Base-by-base conservation (phyloP, 257 asterid genomes). In the Scutellaria minor region DNA sequence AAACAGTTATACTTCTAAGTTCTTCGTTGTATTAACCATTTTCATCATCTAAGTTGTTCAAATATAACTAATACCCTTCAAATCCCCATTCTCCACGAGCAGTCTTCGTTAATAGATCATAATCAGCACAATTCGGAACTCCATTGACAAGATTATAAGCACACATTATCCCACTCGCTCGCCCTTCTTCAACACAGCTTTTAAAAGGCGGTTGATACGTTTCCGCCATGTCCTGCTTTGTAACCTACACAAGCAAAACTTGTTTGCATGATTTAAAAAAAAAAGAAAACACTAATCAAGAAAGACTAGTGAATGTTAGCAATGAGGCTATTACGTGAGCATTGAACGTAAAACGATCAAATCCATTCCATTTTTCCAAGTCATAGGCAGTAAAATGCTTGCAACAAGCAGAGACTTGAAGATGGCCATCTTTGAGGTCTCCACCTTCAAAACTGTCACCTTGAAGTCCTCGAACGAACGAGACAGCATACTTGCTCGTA, bases 351-450 rank as follows among this genome's bases (percentile, higher is more conserved):
- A 77, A 89, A 0, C 97, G 88, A 47, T 75, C 67, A 27, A 74
- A 5, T 44, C 86, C 89, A 37, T 87, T 75, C 96, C 97, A 89
- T 0, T 81, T 78, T 44, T 91, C 97, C 75, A 91, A 60, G 62
- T 91, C 97, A 75, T 91, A 85, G 52, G 96, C 94, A 37, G 94
- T 83, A 72, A 89, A 81, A 69, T 91, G 97, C 76, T 91, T 89
- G 70, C 96, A 89, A 7, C 92, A 89, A 2, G 97, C 93, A 0
- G 97, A 91, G 35, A 88, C 96, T 77, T 78, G 88, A 71, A 91
- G 90, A 15, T 72, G 80, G 22, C 89, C 88, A 41, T 83, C 81
- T 45, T 44, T 71, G 9, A 85, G 85, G 40, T 31, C 27, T 4
- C 90, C 89, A 35, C 96, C 97, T 71, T 85, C 75, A 59, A 84